Evolutionary conservation across 2,329 filamentous ascomycete genomes (phyloP).

Genomic region (Dothistroma septosporum): DNA sequence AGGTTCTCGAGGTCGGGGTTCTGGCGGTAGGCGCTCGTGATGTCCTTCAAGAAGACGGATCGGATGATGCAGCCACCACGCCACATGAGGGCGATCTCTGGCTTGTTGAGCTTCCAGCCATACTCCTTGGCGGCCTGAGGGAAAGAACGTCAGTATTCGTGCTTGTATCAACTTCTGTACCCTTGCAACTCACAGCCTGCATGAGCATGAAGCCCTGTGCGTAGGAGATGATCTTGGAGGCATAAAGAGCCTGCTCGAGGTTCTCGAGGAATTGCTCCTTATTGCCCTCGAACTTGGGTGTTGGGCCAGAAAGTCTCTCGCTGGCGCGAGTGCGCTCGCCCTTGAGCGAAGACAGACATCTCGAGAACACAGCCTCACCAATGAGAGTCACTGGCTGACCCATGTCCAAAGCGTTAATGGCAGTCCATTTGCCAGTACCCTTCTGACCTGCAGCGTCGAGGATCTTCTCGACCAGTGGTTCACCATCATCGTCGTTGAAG

Average conservation of each 20-base stretch:
- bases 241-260: constrained; percentile 97
- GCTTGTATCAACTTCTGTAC: background rate
- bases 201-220: constrained; percentile 99
- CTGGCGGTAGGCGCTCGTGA: constrained; percentile 92
- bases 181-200: constrained; percentile 70
- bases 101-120: constrained; percentile 99
- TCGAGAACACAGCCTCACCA: constrained; percentile 91
- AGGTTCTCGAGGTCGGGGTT: constrained; percentile 96
- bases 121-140: constrained; percentile 92
- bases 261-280: constrained; percentile 91
- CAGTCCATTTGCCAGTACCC: constrained; percentile 99
- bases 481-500: constrained; percentile 93
- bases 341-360: constrained; percentile 93
- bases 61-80: constrained; percentile 99
- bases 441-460: constrained; percentile 98
- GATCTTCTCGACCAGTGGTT: constrained; percentile 94
- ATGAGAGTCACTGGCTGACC: constrained; percentile 98
- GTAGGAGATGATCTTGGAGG: constrained; percentile 99
- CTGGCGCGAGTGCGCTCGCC: constrained; percentile 82
- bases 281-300: constrained; percentile 79
- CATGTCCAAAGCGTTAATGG: constrained; percentile 96
- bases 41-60: constrained; percentile 99
- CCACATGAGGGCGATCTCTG: constrained; percentile 99
- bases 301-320: constrained; percentile 71
- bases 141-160: constrained; percentile 9